Conservation (phyloP, 805 yeast genomes). For the Gaillardinia entomophila region DNA sequence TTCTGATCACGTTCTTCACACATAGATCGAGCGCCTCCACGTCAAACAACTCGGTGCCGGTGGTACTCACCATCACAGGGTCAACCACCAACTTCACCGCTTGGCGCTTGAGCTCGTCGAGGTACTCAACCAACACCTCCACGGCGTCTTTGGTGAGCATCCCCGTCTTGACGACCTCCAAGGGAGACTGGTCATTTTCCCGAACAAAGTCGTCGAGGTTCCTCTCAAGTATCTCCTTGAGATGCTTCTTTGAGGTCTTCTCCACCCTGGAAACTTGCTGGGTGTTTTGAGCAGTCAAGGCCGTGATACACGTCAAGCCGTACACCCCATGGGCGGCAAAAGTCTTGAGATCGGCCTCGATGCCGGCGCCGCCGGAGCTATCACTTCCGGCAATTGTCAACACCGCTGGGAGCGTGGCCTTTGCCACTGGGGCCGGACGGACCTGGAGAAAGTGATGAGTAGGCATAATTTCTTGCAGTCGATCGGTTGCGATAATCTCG, state of each 20-base stretch:
- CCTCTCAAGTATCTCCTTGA: constrained; percentile 45
- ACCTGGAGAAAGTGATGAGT: too few relatives aligned
- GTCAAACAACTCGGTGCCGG: constrained; percentile 59
- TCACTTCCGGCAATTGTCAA: constrained; percentile 67
- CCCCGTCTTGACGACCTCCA: constrained; percentile 72
- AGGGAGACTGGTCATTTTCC: constrained; percentile 27
- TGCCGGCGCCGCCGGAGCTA: constrained; percentile 87
- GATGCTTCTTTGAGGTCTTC: constrained; percentile 37
- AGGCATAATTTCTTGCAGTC: too few relatives aligned
- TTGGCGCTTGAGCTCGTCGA: constrained; percentile 22
- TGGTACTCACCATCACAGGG: constrained; percentile 80
- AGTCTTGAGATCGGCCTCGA: constrained; percentile 84
- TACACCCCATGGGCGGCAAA: constrained; percentile 69
- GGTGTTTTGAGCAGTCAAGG: constrained; percentile 78
- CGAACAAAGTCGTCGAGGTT: constrained; percentile 52
- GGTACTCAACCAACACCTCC: constrained; percentile 33
- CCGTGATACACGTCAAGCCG: constrained; percentile 72
- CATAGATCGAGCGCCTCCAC: constrained; percentile 39
- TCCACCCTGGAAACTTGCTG: constrained; percentile 37
- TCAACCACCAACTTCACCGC: constrained; percentile 53
- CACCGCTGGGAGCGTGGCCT: constrained; percentile 11
- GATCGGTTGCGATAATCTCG: constrained; percentile 2
- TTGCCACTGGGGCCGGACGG: constrained; percentile 1
- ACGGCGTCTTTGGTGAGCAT: constrained; percentile 59
- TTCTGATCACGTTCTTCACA: constrained; percentile 40